A percentile compares a stretch with the other conserved stretches of the same genome.
Evolutionary conservation across 2,329 filamentous ascomycete species (phyloP).

Genomic region (Botrytis aclada): DNA sequence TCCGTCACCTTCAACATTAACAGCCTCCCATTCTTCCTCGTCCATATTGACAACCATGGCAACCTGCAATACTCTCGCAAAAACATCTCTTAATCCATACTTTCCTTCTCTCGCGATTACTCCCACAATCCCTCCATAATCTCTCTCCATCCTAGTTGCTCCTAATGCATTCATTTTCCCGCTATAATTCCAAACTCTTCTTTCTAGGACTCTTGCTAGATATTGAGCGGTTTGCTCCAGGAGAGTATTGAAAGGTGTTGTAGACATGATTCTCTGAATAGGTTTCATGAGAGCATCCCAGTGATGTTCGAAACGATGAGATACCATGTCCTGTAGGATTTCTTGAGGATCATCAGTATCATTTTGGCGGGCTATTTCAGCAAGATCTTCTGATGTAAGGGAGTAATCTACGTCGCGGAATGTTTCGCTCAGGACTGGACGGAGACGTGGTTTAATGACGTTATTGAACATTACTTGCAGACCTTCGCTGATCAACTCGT

Average conservation of each 20-base stretch:
- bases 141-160: conserved; percentile 78
- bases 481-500: conserved; percentile 79
- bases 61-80: conserved; percentile 74
- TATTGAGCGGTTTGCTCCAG: conserved; percentile 40
- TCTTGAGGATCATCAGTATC: conserved; percentile 44
- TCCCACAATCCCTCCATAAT: conserved; percentile 72
- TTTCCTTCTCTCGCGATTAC: conserved; percentile 64
- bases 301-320: conserved; percentile 74
- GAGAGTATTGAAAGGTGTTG: conserved; percentile 72
- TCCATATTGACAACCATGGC: conserved; percentile 91
- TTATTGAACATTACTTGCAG: conserved; percentile 83
- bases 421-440: conserved; percentile 79
- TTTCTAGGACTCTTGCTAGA: conserved; percentile 66
- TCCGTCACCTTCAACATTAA: conserved; percentile 44
- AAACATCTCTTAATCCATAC: conserved; percentile 75
- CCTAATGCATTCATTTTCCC: conserved; percentile 75
- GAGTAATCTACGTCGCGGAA: conserved; percentile 92
- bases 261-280: conserved; percentile 78
- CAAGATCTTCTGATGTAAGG: conserved; percentile 59
- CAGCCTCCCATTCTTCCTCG: conserved; percentile 89
- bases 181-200: conserved; percentile 77
- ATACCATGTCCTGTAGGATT: conserved; percentile 64
- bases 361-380: conserved; percentile 52
- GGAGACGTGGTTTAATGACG: conserved; percentile 79
- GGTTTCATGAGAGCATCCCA: conserved; percentile 87